Base-by-base conservation (phyloP, 2,329 filamentous ascomycete genomes). In the Colletotrichum trifolii region DNA sequence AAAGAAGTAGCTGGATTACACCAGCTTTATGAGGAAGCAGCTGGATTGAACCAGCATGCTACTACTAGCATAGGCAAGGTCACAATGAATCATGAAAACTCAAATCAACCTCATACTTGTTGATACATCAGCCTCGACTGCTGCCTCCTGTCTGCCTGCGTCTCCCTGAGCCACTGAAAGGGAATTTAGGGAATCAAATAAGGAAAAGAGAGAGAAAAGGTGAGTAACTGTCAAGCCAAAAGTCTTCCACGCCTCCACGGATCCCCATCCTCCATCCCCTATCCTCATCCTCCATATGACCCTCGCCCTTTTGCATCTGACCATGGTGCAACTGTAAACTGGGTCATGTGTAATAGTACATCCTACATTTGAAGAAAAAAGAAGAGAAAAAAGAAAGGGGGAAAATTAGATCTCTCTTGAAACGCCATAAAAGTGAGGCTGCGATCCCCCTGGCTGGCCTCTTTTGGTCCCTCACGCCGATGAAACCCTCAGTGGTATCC, bases 201-300 rank as follows among this genome's bases (percentile, higher is more conserved):
- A 60, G 55, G 57, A 56, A 38, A 40, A 46, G 56, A 25, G 25
- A 67, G 25, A 59, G 60, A 55, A 67, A 53, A 69, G 50, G 46
- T 12, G 57, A 64, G 46, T 55, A 56, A 52, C 25, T 56, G 40
- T 62, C 8, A 65, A 62, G 58, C 62, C 58, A 65, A 62, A 64
- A 52, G 52, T 47, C 43, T 47, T 56, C 50, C 17, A 6, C 34
- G n/a, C 7, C 17, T 48, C 25, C 35, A 25, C 25, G 10, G 35
- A 36, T 58, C 47, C 43, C 55, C 38, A 6, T 46, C 34, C 39
- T 42, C 47, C 25, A 33, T 17, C 36, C 50, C 12, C 36, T 38
- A 11, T 17, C 38, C 8, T 9, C 43, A 2, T 47, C 48, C 43
- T 43, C 17, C 35, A 34, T 10, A 15, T 60, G 10, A 6, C 35